phyloP scores from a whole-genome alignment of 306 rosid species.

The Quercus aquifolioides region DNA sequence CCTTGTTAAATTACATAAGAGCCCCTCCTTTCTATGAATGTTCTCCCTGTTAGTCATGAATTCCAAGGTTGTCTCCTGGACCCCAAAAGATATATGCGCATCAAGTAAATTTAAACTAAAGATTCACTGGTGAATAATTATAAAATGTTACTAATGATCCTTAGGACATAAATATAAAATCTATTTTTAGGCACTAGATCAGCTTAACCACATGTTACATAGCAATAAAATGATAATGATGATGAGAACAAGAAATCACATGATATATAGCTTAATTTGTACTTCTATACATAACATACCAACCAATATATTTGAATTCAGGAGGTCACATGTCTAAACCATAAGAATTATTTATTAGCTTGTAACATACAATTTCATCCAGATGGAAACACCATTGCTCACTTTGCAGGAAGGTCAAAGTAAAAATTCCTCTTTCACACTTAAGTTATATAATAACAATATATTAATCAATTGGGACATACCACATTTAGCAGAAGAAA shows the following conservation, averaged over 20 bases:
- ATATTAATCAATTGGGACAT: background rate
- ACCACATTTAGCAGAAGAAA: background rate
- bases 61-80: background rate
- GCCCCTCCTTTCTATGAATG: too few relatives aligned
- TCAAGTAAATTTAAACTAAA: background rate
- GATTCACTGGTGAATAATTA: background rate
- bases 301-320: background rate
- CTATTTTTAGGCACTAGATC: background rate
- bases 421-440: background rate
- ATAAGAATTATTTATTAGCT: too few relatives aligned
- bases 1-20: too few relatives aligned
- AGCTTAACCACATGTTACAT: background rate
- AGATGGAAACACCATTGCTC: background rate
- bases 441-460: background rate
- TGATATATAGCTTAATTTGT: background rate
- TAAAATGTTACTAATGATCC: background rate
- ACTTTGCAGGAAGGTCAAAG: background rate
- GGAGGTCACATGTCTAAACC: too few relatives aligned
- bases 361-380: background rate
- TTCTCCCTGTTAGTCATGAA: too few relatives aligned
- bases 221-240: background rate
- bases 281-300: background rate
- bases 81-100: background rate
- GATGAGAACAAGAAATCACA: background rate
- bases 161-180: background rate